Evolutionary conservation across 2,329 filamentous ascomycete species (phyloP).

Genomic region (Fusarium secorum): DNA sequence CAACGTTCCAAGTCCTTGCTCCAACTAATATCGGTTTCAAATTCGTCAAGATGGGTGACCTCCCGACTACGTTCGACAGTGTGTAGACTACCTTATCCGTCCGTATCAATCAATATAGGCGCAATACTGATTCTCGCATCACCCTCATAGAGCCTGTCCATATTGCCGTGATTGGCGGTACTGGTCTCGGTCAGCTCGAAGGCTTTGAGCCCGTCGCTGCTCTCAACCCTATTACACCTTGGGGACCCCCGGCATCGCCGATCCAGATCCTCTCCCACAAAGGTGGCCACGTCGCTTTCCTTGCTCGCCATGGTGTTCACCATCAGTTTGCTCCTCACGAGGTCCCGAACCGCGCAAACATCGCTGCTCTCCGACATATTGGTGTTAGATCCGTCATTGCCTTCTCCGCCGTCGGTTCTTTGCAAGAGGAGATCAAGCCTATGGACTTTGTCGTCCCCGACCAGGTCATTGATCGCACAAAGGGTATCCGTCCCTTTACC

Average conservation of each 20-base stretch:
- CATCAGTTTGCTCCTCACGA: constrained; percentile 94
- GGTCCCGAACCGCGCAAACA: constrained; percentile 93
- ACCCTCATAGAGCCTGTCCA: constrained; percentile 67
- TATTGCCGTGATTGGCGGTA: constrained; percentile 93
- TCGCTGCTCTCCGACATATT: constrained; percentile 91
- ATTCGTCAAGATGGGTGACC: constrained; percentile 55
- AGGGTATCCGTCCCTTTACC: constrained; percentile 91
- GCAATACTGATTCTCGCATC: constrained; percentile 20
- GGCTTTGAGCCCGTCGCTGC: constrained; percentile 85
- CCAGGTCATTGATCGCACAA: constrained; percentile 97
- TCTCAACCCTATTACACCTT: constrained; percentile 81
- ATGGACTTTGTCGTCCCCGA: constrained; percentile 97
- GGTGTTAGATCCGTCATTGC: constrained; percentile 92
- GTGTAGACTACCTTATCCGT: constrained; percentile 39
- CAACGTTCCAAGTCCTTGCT: neutral
- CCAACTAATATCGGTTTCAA: neutral
- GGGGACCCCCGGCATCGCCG: constrained; percentile 78
- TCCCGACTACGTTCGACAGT: constrained; percentile 68
- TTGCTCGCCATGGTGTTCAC: constrained; percentile 88
- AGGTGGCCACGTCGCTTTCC: constrained; percentile 85
- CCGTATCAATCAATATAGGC: neutral
- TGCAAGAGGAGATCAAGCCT: constrained; percentile 92
- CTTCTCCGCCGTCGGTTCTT: constrained; percentile 91
- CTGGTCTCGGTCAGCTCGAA: constrained; percentile 86
- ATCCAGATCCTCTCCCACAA: constrained; percentile 91